Evolutionary conservation across 805 yeast genomes (phyloP).

Genomic region (Candida railenensis): DNA sequence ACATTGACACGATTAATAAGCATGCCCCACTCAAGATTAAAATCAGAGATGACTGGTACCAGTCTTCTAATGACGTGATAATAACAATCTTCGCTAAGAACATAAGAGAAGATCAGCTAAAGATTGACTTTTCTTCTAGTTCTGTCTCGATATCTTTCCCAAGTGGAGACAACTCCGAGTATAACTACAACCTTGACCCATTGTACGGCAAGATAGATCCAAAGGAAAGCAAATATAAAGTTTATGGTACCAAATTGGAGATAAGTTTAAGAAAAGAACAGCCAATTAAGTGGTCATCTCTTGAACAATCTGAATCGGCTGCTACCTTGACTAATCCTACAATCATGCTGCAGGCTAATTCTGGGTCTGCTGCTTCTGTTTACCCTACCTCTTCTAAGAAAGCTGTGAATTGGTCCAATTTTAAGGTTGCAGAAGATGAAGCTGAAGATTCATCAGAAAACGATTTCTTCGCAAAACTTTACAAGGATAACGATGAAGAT

Average conservation of each 20-base stretch:
- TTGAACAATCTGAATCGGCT: constrained; percentile 33
- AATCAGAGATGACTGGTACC: constrained; percentile 55
- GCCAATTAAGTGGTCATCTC: constrained; percentile 51
- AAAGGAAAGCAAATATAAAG: constrained; percentile 41
- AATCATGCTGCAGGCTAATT: constrained; percentile 5
- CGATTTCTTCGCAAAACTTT: constrained; percentile 73
- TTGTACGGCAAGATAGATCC: constrained; percentile 53
- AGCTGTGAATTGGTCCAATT: constrained; percentile 65
- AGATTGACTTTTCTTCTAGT: constrained; percentile 35
- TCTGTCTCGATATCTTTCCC: constrained; percentile 48
- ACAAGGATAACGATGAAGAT: constrained; percentile 81
- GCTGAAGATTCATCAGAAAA: constrained; percentile 50
- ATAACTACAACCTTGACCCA: constrained; percentile 55
- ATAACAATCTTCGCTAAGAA: constrained; percentile 71
- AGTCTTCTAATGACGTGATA: constrained; percentile 53
- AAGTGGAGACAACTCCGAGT: constrained; percentile 50
- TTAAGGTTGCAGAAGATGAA: constrained; percentile 46
- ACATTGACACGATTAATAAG: constrained; percentile 32
- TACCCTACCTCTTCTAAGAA: constrained; percentile 69
- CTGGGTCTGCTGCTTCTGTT: constrained; percentile 19
- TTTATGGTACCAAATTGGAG: constrained; percentile 77
- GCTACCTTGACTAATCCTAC: constrained; percentile 9
- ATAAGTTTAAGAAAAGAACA: constrained; percentile 51
- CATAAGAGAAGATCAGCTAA: constrained; percentile 49
- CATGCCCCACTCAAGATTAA: constrained; percentile 39